phyloP scores from a whole-genome alignment of 2,329 filamentous ascomycete species.

The Ophiostoma populinum region DNA sequence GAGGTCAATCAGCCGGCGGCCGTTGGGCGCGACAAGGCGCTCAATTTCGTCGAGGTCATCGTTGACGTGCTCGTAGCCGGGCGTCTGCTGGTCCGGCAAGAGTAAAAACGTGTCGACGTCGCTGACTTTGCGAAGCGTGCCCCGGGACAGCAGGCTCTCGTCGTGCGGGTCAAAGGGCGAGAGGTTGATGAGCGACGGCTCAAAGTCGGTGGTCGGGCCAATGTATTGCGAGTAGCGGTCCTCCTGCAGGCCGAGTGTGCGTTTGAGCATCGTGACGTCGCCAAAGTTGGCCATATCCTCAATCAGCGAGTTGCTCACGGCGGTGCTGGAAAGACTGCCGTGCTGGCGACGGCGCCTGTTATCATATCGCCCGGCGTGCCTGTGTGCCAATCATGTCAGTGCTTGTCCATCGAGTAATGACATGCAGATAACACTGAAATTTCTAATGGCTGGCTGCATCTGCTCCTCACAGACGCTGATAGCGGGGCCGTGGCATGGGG shows the following conservation, averaged over 20 bases:
- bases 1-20: conserved; percentile 44
- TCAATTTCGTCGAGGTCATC: conserved; percentile 55
- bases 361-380: conserved; percentile 39
- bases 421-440: neutral
- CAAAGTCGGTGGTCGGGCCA: conserved; percentile 67
- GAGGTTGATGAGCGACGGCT: conserved; percentile 66
- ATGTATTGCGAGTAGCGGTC: conserved; percentile 73
- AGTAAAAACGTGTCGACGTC: conserved; percentile 65
- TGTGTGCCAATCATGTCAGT: conserved; percentile 27
- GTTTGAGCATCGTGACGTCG: conserved; percentile 46
- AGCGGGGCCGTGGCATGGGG: neutral
- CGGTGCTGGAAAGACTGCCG: conserved; percentile 42
- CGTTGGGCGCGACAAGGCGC: conserved; percentile 45
- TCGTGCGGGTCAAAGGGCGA: conserved; percentile 67
- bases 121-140: conserved; percentile 58
- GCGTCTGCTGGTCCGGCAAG: conserved; percentile 56
- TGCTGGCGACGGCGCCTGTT: conserved; percentile 35
- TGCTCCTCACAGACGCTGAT: conserved; percentile 2
- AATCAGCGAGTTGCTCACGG: conserved; percentile 43
- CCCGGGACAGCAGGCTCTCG: conserved; percentile 55
- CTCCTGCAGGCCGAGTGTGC: conserved; percentile 57
- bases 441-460: conserved; percentile 1
- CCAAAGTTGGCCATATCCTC: conserved; percentile 57
- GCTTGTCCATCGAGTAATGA: neutral
- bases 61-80: conserved; percentile 51